Percentiles rank a stretch among this genome's conserved stretches.
These are phyloP conservation scores for Colletotrichum sublineola DNA, from an alignment of 2,329 filamentous ascomycete species.

Conservation along the genomic window DNA sequence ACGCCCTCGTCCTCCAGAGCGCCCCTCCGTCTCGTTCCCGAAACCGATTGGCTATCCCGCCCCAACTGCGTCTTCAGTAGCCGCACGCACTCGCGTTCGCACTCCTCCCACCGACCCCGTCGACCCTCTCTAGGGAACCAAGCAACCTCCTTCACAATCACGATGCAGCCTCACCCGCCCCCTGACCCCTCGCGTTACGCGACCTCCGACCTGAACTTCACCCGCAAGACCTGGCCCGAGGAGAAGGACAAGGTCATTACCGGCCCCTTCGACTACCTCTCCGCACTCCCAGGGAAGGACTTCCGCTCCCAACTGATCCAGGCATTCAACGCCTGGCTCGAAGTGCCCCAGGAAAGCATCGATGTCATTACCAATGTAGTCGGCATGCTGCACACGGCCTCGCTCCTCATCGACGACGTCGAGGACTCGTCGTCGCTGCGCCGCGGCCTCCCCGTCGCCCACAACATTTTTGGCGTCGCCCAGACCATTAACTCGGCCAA, in stretches of 20 bases:
- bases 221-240: slow-evolving; percentile 71
- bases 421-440: slow-evolving; percentile 84
- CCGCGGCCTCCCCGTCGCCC: slow-evolving; percentile 84
- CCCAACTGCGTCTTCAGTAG: slow-evolving; percentile 52
- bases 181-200: slow-evolving; percentile 67
- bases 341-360: slow-evolving; percentile 78
- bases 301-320: slow-evolving; percentile 84
- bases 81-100: slow-evolving; percentile 18
- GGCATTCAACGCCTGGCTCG: slow-evolving; percentile 85
- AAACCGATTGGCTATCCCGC: slow-evolving; percentile 69
- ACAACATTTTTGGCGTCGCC: slow-evolving; percentile 85
- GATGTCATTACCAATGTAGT: slow-evolving; percentile 83
- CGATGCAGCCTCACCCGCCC: slow-evolving; percentile 56
- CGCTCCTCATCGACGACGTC: slow-evolving; percentile 87
- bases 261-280: slow-evolving; percentile 85
- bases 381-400: slow-evolving; percentile 88
- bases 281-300: slow-evolving; percentile 85
- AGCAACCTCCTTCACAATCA: slow-evolving; percentile 50
- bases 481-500: slow-evolving; percentile 94
- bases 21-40: slow-evolving; percentile 68
- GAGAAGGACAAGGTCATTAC: slow-evolving; percentile 84
- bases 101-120: slow-evolving; percentile 32
- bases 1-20: slow-evolving; percentile 52
- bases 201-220: slow-evolving; percentile 68
- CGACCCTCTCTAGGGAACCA: slow-evolving; percentile 43